Evolutionary conservation across 1,284 basidiomycete species (phyloP).

Genomic region (Cutaneotrichosporon dermatis): DNA sequence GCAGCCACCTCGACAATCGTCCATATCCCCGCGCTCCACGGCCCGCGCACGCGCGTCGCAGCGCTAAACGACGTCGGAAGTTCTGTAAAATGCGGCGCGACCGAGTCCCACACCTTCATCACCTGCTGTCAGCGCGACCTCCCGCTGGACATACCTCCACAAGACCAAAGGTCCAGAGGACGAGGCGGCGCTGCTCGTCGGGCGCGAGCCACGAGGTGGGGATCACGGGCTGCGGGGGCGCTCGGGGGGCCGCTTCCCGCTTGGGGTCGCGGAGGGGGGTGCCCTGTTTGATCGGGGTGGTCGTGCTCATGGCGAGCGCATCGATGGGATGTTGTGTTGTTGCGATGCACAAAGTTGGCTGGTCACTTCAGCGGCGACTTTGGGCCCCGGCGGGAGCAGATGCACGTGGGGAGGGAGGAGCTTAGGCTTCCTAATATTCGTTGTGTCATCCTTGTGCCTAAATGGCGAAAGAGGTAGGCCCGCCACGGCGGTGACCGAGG

Average conservation of each 20-base stretch:
- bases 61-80: constrained; percentile 34
- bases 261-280: neutral
- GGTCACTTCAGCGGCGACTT: too few species aligned
- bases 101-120: constrained; percentile 45
- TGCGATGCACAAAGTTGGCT: neutral
- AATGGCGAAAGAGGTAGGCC: too few species aligned
- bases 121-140: constrained; percentile 17
- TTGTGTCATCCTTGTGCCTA: too few species aligned
- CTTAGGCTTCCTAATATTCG: too few species aligned
- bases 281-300: neutral
- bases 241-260: constrained; percentile 9
- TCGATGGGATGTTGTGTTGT: too few species aligned
- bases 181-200: constrained; percentile 40
- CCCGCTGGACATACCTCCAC: constrained; percentile 30
- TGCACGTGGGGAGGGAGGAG: neutral
- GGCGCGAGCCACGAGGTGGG: constrained; percentile 38
- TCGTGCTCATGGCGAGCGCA: neutral
- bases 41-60: constrained; percentile 25
- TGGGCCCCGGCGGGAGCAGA: constrained; percentile 8
- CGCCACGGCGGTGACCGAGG: too few species aligned
- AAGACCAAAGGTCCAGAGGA: constrained; percentile 37
- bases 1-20: constrained; percentile 24
- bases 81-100: constrained; percentile 33
- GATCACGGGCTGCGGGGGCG: constrained; percentile 31
- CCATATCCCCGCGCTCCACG: constrained; percentile 31